A percentile compares a stretch with the other conserved stretches of the same genome.
Evolutionary conservation across 2,329 filamentous ascomycete genomes (phyloP).

Genomic region (Calonectria pseudoturangicola): DNA sequence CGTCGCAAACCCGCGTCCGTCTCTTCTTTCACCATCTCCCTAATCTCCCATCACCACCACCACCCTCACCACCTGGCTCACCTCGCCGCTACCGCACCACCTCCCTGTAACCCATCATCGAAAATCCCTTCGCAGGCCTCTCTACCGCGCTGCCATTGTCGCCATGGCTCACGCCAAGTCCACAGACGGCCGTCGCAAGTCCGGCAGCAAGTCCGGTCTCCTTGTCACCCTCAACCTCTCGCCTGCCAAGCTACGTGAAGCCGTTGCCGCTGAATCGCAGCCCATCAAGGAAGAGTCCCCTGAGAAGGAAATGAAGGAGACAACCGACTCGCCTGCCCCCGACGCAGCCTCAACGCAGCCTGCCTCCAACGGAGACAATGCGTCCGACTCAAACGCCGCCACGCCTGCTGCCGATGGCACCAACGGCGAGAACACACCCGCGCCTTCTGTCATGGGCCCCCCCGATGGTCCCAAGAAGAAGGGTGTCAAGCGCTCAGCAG

Average conservation of each 20-base stretch:
- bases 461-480: slow-evolving; percentile 84
- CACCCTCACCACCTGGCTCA: slow-evolving; percentile 40
- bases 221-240: slow-evolving; percentile 73
- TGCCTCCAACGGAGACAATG: slow-evolving; percentile 72
- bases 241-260: slow-evolving; percentile 69
- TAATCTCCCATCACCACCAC: slow-evolving; percentile 42
- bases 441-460: slow-evolving; percentile 74
- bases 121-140: slow-evolving; percentile 29
- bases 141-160: slow-evolving; percentile 35
- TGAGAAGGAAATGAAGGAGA: slow-evolving; percentile 59
- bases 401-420: slow-evolving; percentile 75
- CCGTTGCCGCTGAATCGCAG: slow-evolving; percentile 64
- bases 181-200: slow-evolving; percentile 62
- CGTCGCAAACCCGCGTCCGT: slow-evolving; percentile 31
- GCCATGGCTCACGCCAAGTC: slow-evolving; percentile 61
- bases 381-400: slow-evolving; percentile 75
- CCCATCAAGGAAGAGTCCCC: slow-evolving; percentile 66
- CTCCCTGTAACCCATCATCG: slow-evolving; percentile 38
- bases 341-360: slow-evolving; percentile 60
- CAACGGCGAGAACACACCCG: slow-evolving; percentile 69
- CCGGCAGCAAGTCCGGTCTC: slow-evolving; percentile 59
- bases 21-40: slow-evolving; percentile 40
- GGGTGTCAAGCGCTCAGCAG: slow-evolving; percentile 81
- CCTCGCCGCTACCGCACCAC: slow-evolving; percentile 37
- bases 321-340: slow-evolving; percentile 67